A percentile compares a stretch with the other conserved stretches of the same genome.
Evolutionary conservation across 1,139 yeast genomes (phyloP).

Genomic region (Taphrina confusa): DNA sequence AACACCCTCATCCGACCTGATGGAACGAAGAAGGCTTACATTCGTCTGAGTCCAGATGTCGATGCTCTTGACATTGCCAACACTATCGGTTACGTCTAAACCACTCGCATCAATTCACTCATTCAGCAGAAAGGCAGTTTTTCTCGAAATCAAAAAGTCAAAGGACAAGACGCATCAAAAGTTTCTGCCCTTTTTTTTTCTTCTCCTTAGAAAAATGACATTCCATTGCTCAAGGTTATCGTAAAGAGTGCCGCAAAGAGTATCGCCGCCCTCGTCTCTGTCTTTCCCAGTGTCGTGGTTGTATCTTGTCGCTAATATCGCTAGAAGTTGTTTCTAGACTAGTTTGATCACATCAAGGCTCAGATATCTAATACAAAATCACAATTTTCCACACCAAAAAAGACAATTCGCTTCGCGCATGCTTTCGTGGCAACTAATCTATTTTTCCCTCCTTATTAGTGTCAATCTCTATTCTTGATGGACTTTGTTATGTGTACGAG

Average conservation of each 20-base stretch:
- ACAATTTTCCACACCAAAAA: no score
- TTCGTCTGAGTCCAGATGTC: constrained; percentile 98
- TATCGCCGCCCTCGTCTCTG: neutral
- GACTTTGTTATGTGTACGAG: no score
- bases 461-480: no score
- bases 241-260: constrained; percentile 31
- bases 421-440: no score
- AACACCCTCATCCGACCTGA: constrained; percentile 57
- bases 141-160: neutral
- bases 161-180: neutral
- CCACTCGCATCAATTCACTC: neutral
- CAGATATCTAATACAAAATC: no score
- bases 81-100: constrained; percentile 52
- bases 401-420: no score
- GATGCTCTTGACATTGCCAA: constrained; percentile 99
- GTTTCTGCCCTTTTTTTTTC: neutral
- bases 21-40: constrained; percentile 99
- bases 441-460: no score
- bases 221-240: constrained; percentile 23
- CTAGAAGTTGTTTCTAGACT: no score
- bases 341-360: no score
- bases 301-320: no score
- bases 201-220: neutral
- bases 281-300: no score
- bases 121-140: neutral